Evolutionary conservation across 164 flowering plant species (phyloP).

Genomic region (Umbellularia californica): DNA sequence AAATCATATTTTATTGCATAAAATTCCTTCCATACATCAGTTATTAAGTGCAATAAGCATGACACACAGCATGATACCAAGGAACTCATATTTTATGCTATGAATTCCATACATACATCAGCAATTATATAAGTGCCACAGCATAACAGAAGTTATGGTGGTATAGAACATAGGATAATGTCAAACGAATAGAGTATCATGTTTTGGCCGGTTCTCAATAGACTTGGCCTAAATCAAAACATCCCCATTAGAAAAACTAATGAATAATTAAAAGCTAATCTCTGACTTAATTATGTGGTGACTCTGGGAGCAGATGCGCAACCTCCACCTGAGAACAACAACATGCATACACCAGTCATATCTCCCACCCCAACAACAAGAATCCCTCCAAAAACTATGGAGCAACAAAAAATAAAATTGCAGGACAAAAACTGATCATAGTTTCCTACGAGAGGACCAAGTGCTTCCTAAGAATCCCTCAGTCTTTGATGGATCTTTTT

Average conservation of each 20-base stretch:
- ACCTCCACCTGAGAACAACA: slow-evolving; percentile 64
- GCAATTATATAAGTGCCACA: no score
- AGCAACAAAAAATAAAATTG: neutral
- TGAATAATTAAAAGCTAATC: no score
- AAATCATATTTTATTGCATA: no score
- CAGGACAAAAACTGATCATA: neutral
- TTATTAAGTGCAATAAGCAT: no score
- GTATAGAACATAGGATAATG: neutral
- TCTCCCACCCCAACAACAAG: neutral
- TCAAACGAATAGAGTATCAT: neutral
- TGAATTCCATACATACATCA: no score
- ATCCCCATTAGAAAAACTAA: no score
- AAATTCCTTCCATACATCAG: no score
- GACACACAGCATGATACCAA: no score
- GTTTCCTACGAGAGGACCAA: slow-evolving; percentile 74
- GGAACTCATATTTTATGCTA: no score
- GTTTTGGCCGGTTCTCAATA: neutral
- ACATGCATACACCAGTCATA: neutral
- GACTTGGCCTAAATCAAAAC: neutral
- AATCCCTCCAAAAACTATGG: neutral
- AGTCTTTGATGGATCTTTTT: slow-evolving; percentile 79
- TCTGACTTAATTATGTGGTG: slow-evolving; percentile 49
- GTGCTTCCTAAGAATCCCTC: slow-evolving; percentile 92
- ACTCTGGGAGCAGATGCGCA: slow-evolving; percentile 93
- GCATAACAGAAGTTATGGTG: neutral